Conservation (phyloP, 2,329 filamentous ascomycete genomes). For the Alternaria brassicae region DNA sequence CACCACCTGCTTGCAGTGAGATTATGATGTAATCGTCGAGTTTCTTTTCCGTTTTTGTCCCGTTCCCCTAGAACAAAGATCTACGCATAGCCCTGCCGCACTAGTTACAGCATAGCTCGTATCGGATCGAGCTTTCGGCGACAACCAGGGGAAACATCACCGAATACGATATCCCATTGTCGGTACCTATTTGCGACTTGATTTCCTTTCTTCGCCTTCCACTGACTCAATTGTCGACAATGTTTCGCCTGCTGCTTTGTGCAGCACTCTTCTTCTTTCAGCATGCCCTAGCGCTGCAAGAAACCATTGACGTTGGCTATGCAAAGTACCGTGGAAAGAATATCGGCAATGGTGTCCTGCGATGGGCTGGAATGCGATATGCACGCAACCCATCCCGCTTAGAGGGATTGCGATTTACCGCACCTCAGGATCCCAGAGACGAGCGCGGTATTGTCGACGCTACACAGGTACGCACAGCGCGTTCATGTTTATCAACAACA, state of each 20-base stretch:
- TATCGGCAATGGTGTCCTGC: constrained; percentile 64
- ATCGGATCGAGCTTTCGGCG: constrained; percentile 3
- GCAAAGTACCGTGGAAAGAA: constrained; percentile 67
- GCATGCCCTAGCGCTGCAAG: constrained; percentile 43
- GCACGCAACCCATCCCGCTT: constrained; percentile 54
- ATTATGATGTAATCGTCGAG: constrained; percentile 5
- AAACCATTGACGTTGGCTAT: constrained; percentile 69
- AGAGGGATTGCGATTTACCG: constrained; percentile 63
- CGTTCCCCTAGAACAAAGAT: constrained; percentile 5
- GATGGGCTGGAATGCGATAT: constrained; percentile 79
- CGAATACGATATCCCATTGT: not conserved
- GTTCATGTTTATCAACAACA: not conserved
- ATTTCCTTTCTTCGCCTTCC: not conserved
- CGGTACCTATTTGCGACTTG: not conserved
- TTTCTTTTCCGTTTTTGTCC: not conserved
- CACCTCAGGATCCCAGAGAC: constrained; percentile 67
- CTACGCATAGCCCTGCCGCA: not conserved
- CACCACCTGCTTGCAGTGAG: not conserved
- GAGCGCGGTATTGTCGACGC: constrained; percentile 60
- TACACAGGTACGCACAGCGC: constrained; percentile 26
- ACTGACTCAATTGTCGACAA: constrained; percentile 10
- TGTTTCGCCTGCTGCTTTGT: constrained; percentile 34
- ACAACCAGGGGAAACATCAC: constrained; percentile 1
- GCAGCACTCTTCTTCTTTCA: constrained; percentile 35
- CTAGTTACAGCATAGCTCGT: constrained; percentile 10